phyloP scores from a whole-genome alignment of 2,329 filamentous ascomycete genomes.

The Cyclaneusma minus region DNA sequence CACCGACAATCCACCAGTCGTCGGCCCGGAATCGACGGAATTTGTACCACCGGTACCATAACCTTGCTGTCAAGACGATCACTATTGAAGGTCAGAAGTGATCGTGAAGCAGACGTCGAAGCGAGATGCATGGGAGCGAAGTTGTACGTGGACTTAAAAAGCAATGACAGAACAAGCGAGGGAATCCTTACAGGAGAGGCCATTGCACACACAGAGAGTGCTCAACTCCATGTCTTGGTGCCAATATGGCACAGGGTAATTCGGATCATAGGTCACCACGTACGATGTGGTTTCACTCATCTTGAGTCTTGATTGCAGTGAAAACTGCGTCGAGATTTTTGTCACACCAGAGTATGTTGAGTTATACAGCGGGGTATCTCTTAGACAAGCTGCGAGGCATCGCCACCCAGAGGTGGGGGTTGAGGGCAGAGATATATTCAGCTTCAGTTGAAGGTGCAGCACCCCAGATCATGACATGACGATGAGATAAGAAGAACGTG shows the following conservation, averaged over 20 bases:
- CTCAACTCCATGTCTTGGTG: conserved; percentile 14
- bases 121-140: not conserved
- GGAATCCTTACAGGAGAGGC: conserved; percentile 12
- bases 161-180: conserved; percentile 1
- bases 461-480: no score
- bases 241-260: conserved; percentile 11
- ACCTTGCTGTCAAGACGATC: conserved; percentile 11
- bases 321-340: no score
- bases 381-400: no score
- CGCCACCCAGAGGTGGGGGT: no score
- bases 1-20: conserved; percentile 15
- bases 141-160: not conserved
- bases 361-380: no score
- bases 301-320: no score
- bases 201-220: conserved; percentile 12
- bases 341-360: no score
- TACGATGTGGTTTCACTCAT: no score
- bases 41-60: conserved; percentile 13
- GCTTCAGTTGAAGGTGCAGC: no score
- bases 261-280: conserved; percentile 11
- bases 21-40: conserved; percentile 14
- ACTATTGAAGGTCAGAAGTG: conserved; percentile 8
- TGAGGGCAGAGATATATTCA: no score
- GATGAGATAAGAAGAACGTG: no score
- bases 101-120: conserved; percentile 1